Percentiles rank a stretch among this genome's conserved stretches.
phyloP scores from a whole-genome alignment of 345 rosid genomes.

The Dipteronia dyeriana region DNA sequence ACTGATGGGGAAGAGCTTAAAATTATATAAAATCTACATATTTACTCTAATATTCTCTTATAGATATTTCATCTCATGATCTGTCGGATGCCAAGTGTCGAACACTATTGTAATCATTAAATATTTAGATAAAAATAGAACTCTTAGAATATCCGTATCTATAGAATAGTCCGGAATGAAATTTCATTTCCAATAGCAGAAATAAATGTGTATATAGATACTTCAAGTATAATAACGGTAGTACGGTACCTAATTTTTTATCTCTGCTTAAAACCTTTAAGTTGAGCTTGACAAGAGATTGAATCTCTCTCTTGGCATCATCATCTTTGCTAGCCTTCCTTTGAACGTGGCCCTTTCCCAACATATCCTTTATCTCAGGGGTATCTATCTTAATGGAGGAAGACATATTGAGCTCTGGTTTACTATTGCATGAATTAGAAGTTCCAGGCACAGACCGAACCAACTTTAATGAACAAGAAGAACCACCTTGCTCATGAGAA shows the following conservation, averaged over 20 bases:
- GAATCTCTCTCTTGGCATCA: constrained; percentile 50
- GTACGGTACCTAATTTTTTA: constrained; percentile 45
- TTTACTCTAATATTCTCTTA: too few relatives aligned
- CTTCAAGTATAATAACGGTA: neutral
- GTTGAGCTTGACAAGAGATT: constrained; percentile 58
- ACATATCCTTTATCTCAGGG: constrained; percentile 8
- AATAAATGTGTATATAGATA: neutral
- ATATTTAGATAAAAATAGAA: neutral
- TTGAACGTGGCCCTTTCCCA: constrained; percentile 12
- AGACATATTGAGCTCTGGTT: constrained; percentile 1
- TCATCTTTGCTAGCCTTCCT: constrained; percentile 23
- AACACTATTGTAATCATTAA: neutral
- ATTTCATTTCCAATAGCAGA: neutral
- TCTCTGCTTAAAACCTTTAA: constrained; percentile 48
- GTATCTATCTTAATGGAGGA: constrained; percentile 13
- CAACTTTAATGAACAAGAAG: constrained; percentile 12
- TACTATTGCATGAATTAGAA: constrained; percentile 19
- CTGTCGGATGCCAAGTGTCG: neutral
- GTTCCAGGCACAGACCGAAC: constrained; percentile 10
- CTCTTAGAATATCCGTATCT: too few relatives aligned
- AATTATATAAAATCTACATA: too few relatives aligned
- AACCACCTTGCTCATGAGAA: constrained; percentile 12
- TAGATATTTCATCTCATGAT: neutral
- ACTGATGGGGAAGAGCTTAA: too few relatives aligned
- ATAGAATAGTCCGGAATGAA: neutral